A percentile compares a stretch with the other conserved stretches of the same genome.
phyloP scores from a whole-genome alignment of 2,329 filamentous ascomycete genomes.

The Neoscytalidium dimidiatum region DNA sequence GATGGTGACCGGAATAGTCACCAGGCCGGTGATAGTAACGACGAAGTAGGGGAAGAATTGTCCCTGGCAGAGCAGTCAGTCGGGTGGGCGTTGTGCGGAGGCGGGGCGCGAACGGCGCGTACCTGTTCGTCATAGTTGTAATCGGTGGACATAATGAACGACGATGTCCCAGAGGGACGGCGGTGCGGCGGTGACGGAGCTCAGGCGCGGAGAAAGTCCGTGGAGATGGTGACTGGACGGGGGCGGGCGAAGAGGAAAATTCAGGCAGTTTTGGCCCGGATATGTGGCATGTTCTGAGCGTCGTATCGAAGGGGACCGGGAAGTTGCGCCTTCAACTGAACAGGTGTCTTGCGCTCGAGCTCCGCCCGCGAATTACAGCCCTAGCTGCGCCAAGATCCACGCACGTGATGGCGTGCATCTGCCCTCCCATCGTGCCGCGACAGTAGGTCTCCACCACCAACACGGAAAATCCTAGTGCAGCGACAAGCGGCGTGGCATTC shows the following conservation, averaged over 20 bases:
- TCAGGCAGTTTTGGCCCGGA: conserved; percentile 2
- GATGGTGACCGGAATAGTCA: conserved; percentile 90
- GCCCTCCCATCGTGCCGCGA: too few relatives aligned
- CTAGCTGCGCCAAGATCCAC: neutral
- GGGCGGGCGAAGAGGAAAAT: neutral
- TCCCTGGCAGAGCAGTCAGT: conserved; percentile 55
- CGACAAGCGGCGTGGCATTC: too few relatives aligned
- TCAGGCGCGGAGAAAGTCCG: neutral
- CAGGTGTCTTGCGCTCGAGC: conserved; percentile 20
- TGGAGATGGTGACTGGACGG: neutral
- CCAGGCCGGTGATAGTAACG: conserved; percentile 81
- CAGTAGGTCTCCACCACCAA: too few relatives aligned
- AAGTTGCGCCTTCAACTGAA: conserved; percentile 17
- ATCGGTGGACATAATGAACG: conserved; percentile 77
- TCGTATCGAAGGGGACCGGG: neutral
- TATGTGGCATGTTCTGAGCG: conserved; percentile 9
- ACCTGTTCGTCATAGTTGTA: conserved; percentile 98
- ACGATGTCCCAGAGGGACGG: conserved; percentile 19
- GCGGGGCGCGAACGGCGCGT: conserved; percentile 26
- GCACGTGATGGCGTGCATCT: conserved; percentile 18
- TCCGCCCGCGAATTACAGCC: conserved; percentile 2
- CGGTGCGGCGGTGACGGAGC: conserved; percentile 3
- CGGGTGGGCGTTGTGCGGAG: neutral
- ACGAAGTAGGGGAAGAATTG: conserved; percentile 99
- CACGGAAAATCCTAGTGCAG: too few relatives aligned